Evolutionary conservation across 306 rosid genomes (phyloP), one percentile per base, ranked within the genome.

Genomic region (Luffa aegyptiaca): DNA sequence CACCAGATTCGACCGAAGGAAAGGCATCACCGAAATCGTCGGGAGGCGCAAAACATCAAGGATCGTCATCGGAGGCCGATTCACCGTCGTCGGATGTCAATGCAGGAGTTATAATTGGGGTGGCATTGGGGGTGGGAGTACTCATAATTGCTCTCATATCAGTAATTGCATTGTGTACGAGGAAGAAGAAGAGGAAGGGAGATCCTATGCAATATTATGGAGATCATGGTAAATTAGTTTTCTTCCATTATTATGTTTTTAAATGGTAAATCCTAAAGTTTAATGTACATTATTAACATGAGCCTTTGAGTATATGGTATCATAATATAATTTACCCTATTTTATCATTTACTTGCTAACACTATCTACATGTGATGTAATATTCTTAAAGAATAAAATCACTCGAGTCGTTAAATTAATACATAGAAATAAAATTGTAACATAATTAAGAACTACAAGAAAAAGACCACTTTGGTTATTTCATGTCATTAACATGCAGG

Each of bases 181-280:
- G 82, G 79, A 93, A 41, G 88, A 93, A 82, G 89, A 89, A 79
- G 76, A 90, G 83, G 62, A 86, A 83, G 83, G 51, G 35, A 10
- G 81, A 76, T 17, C 80, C 80, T 39, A 69, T 79, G 88, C 88
- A 81, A 45, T 87, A 89, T 64, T 89, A 88, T 61, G 88, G 87
- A 82, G 93, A 88, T 5, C 87, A 84, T 83, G 78, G 94, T 90
- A 51, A 41, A 13, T 73, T 59, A 83, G 41, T 14, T 72, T 51
- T 8, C 55, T 33, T 20, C 5, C 75, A 21, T 33, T 59, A 21
- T 33, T 59, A 17, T 20, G 3, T 59, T 59, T 59, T 59, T 39
- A 39, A 39, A 39, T 39, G 42, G 42, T 39, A 39, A 26, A 26
- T 26, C 31, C 31, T 26, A 26, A 26, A 26, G 31, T 26, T 26